Conservation (phyloP, 768 basidiomycete genomes). For the Mycena vulgaris region DNA sequence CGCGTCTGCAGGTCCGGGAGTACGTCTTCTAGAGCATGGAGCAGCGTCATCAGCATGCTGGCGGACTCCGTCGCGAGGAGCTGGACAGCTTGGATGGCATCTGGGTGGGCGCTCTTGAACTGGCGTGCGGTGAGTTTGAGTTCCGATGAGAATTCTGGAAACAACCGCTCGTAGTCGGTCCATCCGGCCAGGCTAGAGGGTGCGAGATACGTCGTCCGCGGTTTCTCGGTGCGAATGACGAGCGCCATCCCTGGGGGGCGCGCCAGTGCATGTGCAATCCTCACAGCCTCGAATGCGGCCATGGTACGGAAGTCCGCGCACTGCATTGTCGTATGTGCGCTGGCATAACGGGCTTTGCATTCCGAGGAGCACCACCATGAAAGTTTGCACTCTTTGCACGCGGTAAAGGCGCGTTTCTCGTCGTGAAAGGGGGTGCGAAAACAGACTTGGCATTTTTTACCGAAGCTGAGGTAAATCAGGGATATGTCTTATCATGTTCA, state of each 20-base stretch:
- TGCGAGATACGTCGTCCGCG: not conserved
- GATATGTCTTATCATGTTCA: not conserved
- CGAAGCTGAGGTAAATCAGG: not conserved
- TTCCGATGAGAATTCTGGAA: not conserved
- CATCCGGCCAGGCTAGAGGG: constrained; percentile 22
- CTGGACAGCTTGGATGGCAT: not conserved
- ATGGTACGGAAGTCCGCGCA: not conserved
- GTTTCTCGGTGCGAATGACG: not conserved
- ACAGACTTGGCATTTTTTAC: constrained; percentile 29
- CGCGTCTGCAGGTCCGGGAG: constrained; percentile 24
- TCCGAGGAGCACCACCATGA: constrained; percentile 31
- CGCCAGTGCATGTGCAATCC: not conserved
- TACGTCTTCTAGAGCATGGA: constrained; percentile 5
- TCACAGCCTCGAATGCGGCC: not conserved
- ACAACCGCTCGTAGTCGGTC: constrained; percentile 13
- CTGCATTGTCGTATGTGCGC: not conserved
- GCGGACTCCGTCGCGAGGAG: not conserved
- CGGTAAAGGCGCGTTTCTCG: not conserved
- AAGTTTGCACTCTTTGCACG: constrained; percentile 16
- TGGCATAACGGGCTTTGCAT: not conserved
- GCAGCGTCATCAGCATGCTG: constrained; percentile 15
- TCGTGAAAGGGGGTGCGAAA: constrained; percentile 31
- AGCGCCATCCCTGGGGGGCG: not conserved
- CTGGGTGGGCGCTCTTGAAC: not conserved
- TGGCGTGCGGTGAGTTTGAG: not conserved